These are phyloP conservation scores for Exophiala calicioides DNA, from an alignment of 2,329 filamentous ascomycete species.

Conservation along the genomic window DNA sequence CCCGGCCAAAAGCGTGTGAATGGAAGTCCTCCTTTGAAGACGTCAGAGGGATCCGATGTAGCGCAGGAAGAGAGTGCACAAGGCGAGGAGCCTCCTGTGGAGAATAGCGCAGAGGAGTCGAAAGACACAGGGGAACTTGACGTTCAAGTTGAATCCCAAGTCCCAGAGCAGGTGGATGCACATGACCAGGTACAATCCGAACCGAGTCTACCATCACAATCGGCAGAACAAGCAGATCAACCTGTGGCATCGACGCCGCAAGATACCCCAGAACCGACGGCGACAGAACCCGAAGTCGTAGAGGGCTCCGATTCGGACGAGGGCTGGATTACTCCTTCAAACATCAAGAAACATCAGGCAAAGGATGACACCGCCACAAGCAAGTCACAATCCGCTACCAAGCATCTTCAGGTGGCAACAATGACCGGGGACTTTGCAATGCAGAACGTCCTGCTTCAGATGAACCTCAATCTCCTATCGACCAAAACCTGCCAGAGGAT, in stretches of 20 bases:
- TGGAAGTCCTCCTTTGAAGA: slow-evolving; percentile 59
- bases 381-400: slow-evolving; percentile 55
- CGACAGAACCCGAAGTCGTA: slow-evolving; percentile 36
- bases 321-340: slow-evolving; percentile 92
- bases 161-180: too few species aligned
- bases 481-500: slow-evolving; percentile 73
- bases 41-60: slow-evolving; percentile 29
- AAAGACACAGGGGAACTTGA: too few species aligned
- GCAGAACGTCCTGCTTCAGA: slow-evolving; percentile 93
- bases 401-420: slow-evolving; percentile 79
- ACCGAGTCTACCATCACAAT: too few species aligned
- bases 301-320: slow-evolving; percentile 53
- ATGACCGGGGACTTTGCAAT: slow-evolving; percentile 96
- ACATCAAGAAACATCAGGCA: slow-evolving; percentile 80
- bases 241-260: too few species aligned
- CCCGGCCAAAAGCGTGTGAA: slow-evolving; percentile 80
- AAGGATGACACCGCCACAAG: slow-evolving; percentile 58
- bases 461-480: slow-evolving; percentile 88
- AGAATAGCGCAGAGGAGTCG: too few species aligned
- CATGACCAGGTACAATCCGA: too few species aligned
- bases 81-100: slow-evolving; percentile 29
- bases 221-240: too few species aligned
- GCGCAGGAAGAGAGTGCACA: slow-evolving; percentile 17
- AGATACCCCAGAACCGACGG: slow-evolving; percentile 18
- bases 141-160: too few species aligned